Base-by-base conservation (phyloP, 2,329 filamentous ascomycete species). In the Fusarium denticulatum region DNA sequence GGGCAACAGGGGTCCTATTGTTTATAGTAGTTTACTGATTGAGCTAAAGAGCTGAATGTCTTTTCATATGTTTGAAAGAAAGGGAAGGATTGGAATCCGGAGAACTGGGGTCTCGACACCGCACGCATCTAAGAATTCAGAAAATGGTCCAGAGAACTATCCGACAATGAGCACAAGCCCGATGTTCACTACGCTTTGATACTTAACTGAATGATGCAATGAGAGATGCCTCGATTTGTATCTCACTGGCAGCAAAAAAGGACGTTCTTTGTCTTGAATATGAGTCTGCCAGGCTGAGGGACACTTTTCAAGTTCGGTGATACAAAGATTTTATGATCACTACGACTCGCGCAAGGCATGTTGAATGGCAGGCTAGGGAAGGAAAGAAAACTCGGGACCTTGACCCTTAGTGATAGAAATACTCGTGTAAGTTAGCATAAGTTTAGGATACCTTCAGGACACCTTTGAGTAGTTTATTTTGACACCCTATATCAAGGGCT, bases 221-320 rank as follows among this genome's bases (percentile, higher is more conserved):
- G 28, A 47, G 40, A 22, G 5, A 63, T 30, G 36, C 55, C 4
- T 9, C 30, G 16, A 10, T 14, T 8, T 24, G 55, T 6, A 16
- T 47, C 5, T 43, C 14, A 7, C n/a, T 60, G 39, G 42, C 42
- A 11, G 6, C 14, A 24, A 4, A 7, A 2, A 30, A 30, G 7
- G 40, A 12, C 12, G 22, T 58, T 22, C 22, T 45, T 24, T 62
- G 50, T 7, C 24, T 58, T 10, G 50, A 52, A 12, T 52, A 43
- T 50, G 58, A 73, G 40, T 77, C 75, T 1, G 77, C 78, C 0
- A 79, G 78, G 0, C 24, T 80, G 2, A 73, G 68, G 63, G 64
- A 74, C 7, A 67, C 1, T 73, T 81, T 10, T 26, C 16, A 9
- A 37, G 59, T 30, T 28, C 24, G 9, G 50, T 39, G 10, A 32